Percentiles rank a stretch among this genome's conserved stretches.
These are phyloP conservation scores for Posidonia oceanica DNA, from an alignment of 116 monocot genomes.

Conservation along the genomic window DNA sequence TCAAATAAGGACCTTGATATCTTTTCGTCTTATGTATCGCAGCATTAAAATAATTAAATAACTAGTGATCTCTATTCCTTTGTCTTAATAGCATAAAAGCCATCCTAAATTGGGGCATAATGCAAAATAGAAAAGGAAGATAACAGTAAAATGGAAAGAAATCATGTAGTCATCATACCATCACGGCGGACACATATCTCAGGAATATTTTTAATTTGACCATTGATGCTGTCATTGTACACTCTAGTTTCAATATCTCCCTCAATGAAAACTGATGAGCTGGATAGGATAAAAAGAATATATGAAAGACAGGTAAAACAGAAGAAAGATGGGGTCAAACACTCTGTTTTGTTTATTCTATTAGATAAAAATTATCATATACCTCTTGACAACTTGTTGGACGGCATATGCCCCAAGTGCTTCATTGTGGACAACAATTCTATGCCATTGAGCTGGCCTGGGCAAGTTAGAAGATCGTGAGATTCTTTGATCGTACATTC, in stretches of 20 bases:
- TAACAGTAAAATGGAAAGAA: too few species aligned
- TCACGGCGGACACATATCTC: slow-evolving; percentile 92
- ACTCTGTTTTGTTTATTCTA: too few species aligned
- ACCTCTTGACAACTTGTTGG: slow-evolving; percentile 84
- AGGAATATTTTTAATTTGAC: slow-evolving; percentile 81
- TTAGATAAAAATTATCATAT: slow-evolving; percentile 5
- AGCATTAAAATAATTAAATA: too few species aligned
- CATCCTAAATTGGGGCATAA: not conserved
- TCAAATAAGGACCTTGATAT: too few species aligned
- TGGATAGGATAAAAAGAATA: slow-evolving; percentile 14
- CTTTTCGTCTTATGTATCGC: too few species aligned
- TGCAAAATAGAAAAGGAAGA: too few species aligned
- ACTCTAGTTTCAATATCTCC: slow-evolving; percentile 99
- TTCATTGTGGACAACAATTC: slow-evolving; percentile 81
- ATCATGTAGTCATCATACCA: slow-evolving; percentile 33
- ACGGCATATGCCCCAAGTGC: slow-evolving; percentile 74
- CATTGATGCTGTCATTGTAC: slow-evolving; percentile 91
- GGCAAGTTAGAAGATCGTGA: slow-evolving; percentile 48
- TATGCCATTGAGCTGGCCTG: slow-evolving; percentile 95
- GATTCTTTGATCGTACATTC: slow-evolving; percentile 96
- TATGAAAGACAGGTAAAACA: not conserved
- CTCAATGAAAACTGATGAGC: slow-evolving; percentile 90
- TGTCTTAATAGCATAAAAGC: not conserved
- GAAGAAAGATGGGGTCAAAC: not conserved
- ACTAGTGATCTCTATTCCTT: too few species aligned